Percentiles rank a stretch among this genome's conserved stretches.
phyloP scores from a whole-genome alignment of 441 rosid species.

The Jatropha podagrica region DNA sequence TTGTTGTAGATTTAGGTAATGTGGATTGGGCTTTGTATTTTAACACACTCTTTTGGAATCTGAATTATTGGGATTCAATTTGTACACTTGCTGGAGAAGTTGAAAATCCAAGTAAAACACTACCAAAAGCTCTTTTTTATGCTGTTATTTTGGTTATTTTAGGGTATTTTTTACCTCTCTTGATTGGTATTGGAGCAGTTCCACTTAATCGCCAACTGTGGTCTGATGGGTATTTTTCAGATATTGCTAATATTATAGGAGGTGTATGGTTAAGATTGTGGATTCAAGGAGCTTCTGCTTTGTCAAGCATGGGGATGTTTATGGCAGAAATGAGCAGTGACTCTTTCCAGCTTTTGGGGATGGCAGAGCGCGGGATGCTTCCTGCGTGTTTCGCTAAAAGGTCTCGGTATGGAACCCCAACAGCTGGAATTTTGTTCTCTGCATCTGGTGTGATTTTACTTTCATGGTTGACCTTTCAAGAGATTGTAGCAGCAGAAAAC shows the following conservation, averaged over 20 bases:
- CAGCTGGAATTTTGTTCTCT: slow-evolving; percentile 51
- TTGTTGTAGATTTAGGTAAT: slow-evolving; percentile 38
- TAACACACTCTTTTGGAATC: slow-evolving; percentile 69
- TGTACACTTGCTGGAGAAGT: slow-evolving; percentile 73
- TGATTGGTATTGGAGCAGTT: slow-evolving; percentile 57
- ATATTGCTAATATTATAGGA: slow-evolving; percentile 52
- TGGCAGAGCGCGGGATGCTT: slow-evolving; percentile 69
- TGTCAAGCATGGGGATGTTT: slow-evolving; percentile 69
- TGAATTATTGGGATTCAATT: slow-evolving; percentile 75
- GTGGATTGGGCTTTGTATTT: slow-evolving; percentile 57
- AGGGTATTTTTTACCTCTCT: slow-evolving; percentile 55
- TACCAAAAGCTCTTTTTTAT: slow-evolving; percentile 52
- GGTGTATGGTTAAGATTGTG: slow-evolving; percentile 65
- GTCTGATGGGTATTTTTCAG: slow-evolving; percentile 66
- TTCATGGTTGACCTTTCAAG: slow-evolving; percentile 72
- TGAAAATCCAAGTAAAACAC: slow-evolving; percentile 52
- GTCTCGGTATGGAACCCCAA: slow-evolving; percentile 59
- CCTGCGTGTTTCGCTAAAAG: slow-evolving; percentile 58
- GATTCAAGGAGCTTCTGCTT: slow-evolving; percentile 62
- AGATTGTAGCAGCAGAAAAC: slow-evolving; percentile 68
- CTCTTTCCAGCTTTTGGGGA: slow-evolving; percentile 67
- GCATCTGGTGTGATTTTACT: slow-evolving; percentile 63
- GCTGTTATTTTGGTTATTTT: slow-evolving; percentile 51
- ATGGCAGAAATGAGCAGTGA: slow-evolving; percentile 77
- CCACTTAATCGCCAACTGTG: slow-evolving; percentile 46